Base-by-base conservation (phyloP, 75 land plant genomes). In the Picea sitchensis region DNA sequence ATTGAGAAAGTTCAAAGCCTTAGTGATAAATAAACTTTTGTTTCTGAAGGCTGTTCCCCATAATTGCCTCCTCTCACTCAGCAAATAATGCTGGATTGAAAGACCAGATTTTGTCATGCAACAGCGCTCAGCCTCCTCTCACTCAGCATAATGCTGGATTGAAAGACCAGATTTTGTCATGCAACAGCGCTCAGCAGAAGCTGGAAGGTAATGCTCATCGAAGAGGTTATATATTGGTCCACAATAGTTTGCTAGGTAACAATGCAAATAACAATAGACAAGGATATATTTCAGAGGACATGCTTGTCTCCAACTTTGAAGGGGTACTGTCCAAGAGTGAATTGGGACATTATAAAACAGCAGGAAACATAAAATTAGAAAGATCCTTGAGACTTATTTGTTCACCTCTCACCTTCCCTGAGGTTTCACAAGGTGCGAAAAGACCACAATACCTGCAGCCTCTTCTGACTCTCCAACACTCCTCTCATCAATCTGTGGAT, bases 391-490 rank as follows among this genome's bases (percentile, higher is more conserved):
- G 9, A 32, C 51, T 36, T 36, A 36, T 69, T 23, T 38, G 20
- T 71, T 1, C 8, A 5, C 21, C 9, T 13, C 3, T 71, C 74
- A 71, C 74, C 74, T 71, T 71, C 74, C 74, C 23, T 15, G 18
- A 20, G 74, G 74, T 71, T 38, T 71, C 54, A 71, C 74, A 44
- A 71, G 74, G 56, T 71, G 74, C 20, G 74, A 71, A 71, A 71
- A 71, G 8, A 14, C 74, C 47, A 44, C 20, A 44, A n/a, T 8
- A 8, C 56, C 74, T 44, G 74, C 74, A 71, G 26, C 56, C 2
- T 71, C 56, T 71, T 71, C 54, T 8, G 54, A 71, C 54, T 71
- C 56, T 14, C 54, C 74, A 8, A 71, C 23, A 71, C 74, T 71
- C 54, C 74, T 71, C 11, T 44, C 74, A 1, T 71, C 74, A n/a